These are phyloP conservation scores for Sporothrix luriei DNA, from an alignment of 2,329 filamentous ascomycete genomes.

Conservation along the genomic window DNA sequence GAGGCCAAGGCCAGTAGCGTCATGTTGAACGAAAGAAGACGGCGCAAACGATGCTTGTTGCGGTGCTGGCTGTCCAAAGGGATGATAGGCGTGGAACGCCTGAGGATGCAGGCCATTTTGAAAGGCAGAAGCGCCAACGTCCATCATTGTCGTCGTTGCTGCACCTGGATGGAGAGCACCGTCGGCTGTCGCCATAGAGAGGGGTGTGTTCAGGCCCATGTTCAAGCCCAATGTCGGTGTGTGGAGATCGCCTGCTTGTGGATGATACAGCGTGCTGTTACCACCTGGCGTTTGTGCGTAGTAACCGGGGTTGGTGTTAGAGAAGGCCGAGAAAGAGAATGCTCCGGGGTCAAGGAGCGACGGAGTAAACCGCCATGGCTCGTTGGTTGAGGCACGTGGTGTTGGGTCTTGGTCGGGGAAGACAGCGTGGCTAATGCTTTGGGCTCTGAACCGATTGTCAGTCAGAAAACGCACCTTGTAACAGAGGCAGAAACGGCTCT, in stretches of 20 bases:
- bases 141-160: constrained; percentile 55
- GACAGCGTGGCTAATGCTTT: constrained; percentile 46
- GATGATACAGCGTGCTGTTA: constrained; percentile 77
- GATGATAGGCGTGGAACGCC: constrained; percentile 66
- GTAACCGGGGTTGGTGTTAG: constrained; percentile 72
- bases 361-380: constrained; percentile 85
- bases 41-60: constrained; percentile 68
- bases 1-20: constrained; percentile 71
- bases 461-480: constrained; percentile 31
- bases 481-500: neutral
- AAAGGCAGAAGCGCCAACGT: constrained; percentile 66
- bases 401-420: constrained; percentile 78
- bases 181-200: constrained; percentile 74
- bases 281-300: constrained; percentile 87
- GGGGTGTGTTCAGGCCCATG: constrained; percentile 76
- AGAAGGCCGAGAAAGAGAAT: constrained; percentile 76
- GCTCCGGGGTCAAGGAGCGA: constrained; percentile 85
- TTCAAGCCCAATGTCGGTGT: constrained; percentile 75
- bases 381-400: constrained; percentile 70
- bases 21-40: constrained; percentile 77
- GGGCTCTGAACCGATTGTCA: constrained; percentile 49
- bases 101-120: constrained; percentile 52
- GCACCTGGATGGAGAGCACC: constrained; percentile 61
- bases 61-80: constrained; percentile 66
- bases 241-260: constrained; percentile 82